Conservation (phyloP, 345 rosid species). For the Eucalyptus caleyi region DNA sequence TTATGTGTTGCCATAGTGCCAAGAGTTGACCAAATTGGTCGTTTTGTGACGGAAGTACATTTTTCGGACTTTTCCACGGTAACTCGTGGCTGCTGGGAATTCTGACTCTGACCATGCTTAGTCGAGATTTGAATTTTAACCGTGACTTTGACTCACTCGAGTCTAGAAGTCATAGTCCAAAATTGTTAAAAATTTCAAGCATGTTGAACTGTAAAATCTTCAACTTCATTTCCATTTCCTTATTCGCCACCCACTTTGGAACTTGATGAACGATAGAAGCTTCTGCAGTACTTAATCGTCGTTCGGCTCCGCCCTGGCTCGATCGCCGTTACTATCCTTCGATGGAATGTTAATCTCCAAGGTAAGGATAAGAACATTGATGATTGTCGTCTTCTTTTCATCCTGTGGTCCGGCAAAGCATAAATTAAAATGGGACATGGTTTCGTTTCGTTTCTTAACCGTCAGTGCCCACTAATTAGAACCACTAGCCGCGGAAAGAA, state of each 20-base stretch:
- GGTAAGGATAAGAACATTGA: background rate
- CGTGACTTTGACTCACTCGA: background rate
- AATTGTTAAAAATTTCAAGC: background rate
- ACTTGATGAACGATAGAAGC: background rate
- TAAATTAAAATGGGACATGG: background rate
- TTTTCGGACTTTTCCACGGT: background rate
- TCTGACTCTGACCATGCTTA: background rate
- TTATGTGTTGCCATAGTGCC: too few species aligned
- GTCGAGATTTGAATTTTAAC: background rate
- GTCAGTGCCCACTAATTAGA: background rate
- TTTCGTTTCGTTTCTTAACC: background rate
- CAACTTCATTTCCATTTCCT: background rate
- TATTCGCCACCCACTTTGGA: background rate
- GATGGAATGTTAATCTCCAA: background rate
- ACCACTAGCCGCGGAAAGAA: background rate
- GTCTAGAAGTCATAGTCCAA: background rate
- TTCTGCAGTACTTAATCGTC: background rate
- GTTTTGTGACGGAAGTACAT: background rate
- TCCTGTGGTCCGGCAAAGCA: background rate
- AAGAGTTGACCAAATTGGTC: background rate
- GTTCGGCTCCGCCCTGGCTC: background rate
- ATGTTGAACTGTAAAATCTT: background rate
- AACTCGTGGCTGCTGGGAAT: background rate
- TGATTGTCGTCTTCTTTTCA: background rate
- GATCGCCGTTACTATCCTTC: background rate